Evolutionary conservation across 495 filamentous ascomycete species (phyloP), one percentile per base, ranked within the genome.

Genomic region (Daldinia loculata): DNA sequence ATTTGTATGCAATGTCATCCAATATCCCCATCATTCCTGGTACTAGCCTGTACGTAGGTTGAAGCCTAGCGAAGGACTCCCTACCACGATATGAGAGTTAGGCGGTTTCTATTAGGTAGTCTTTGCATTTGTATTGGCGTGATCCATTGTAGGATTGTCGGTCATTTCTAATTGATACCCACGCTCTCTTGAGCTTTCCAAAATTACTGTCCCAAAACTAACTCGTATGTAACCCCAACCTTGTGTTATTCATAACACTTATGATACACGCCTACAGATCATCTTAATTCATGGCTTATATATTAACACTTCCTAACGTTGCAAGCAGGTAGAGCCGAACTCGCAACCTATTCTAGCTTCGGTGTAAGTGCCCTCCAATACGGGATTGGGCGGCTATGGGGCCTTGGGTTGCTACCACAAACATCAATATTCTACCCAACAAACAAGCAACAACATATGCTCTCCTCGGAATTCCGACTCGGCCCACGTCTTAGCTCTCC

Each of bases 101-200:
- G 45, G 45, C 27, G 48, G 55, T 51, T 48, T 27, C 7, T 30
- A 15, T 17, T 19, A 30, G 36, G 12, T 30, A 12, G 15, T 9
- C 24, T 26, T 39, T 60, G 26, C 19, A 29, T 64, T 60, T 61
- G 17, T 53, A 34, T 34, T 45, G 30, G 41, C 9, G 1, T 56
- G 14, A 14, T 61, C 41, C 22, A 48, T 30, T 56, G 57, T 26
- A 70, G 38, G 51, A 56, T 32, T 36, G 2, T 55, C 58, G 55
- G 60, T 41, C 60, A 34, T 38, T 67, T 57, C 34, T 58, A 63
- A 32, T 67, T 59, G 60, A 72, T 67, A 67, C 60, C 60, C 64
- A 63, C 39, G 56, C 64, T 72, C 64, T 57, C 45, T 61, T 60
- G 58, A 59, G 55, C 60, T n/a, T 34, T 36, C 19, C 8, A 3